Conservation (phyloP, 805 yeast genomes). For the Ogataea pini region DNA sequence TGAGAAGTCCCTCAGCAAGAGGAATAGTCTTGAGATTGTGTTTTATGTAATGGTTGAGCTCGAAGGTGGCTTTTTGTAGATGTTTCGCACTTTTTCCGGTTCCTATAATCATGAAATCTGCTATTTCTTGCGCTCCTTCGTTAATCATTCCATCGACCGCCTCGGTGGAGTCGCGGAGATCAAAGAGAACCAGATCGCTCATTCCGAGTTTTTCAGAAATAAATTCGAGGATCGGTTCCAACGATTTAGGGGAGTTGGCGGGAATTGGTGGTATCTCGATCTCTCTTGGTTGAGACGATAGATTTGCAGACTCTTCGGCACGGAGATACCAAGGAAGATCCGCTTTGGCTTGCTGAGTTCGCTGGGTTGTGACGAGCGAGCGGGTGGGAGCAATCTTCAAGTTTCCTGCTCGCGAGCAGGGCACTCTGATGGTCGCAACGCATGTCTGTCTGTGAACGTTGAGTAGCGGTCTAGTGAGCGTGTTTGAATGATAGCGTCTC, state of each 20-base stretch:
- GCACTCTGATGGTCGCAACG: not conserved
- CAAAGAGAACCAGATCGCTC: slow-evolving; percentile 61
- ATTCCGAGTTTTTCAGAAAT: slow-evolving; percentile 66
- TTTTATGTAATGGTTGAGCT: slow-evolving; percentile 60
- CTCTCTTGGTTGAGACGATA: slow-evolving; percentile 25
- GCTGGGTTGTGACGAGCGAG: not conserved
- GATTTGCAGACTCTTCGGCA: slow-evolving; percentile 31
- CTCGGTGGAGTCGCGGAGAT: slow-evolving; percentile 59
- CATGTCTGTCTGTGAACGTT: not conserved
- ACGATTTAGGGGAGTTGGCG: slow-evolving; percentile 50
- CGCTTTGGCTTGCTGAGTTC: not conserved
- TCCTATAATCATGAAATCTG: slow-evolving; percentile 59
- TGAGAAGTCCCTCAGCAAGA: slow-evolving; percentile 68
- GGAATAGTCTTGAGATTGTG: slow-evolving; percentile 48
- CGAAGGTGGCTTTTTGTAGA: slow-evolving; percentile 65
- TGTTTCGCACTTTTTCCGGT: slow-evolving; percentile 81
- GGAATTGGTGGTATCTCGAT: slow-evolving; percentile 61
- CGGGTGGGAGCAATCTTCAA: not conserved
- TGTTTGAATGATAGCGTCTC: not conserved
- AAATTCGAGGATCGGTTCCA: slow-evolving; percentile 46
- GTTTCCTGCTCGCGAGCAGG: not conserved
- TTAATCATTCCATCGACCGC: slow-evolving; percentile 26
- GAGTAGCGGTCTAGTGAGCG: not conserved
- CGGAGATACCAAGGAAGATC: slow-evolving; percentile 39
- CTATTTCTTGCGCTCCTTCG: slow-evolving; percentile 38